Base-by-base conservation (phyloP, 257 asterid genomes). In the Primulina huaijiensis region DNA sequence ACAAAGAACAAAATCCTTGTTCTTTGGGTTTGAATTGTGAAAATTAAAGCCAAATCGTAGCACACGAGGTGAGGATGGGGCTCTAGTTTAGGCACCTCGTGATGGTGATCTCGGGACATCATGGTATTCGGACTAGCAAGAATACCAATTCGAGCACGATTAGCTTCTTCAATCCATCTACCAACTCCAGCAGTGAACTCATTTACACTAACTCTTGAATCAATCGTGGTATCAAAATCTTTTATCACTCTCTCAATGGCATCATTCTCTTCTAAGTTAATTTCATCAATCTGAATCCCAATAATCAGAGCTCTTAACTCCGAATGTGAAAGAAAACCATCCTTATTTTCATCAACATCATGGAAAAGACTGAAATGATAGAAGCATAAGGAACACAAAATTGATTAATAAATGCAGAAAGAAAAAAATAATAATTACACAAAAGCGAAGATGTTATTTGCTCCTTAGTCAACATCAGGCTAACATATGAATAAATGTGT, bases 81-180 rank as follows among this genome's bases (percentile, higher is more conserved):
- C 8, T 34, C 6, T 4, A 34, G 8, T 6, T 5, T 9, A 68
- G 78, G 20, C 75, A 90, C 98, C 96, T 56, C 70, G 60, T 90
- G 98, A 67, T 65, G 85, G 12, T 88, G 84, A 50, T 78, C 84
- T 14, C 89, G 72, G 74, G 81, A 81, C 72, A 21, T 21, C 23
- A 21, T 21, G 23, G 23, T 21, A 21, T 21, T 21, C 23, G 23
- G 23, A 21, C 78, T 85, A 73, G 81, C 71, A 29, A 34, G 60
- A 55, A 74, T 55, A 57, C 80, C 0, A 8, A 7, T 73, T 50
- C 34, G 80, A 69, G 78, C 64, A 76, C 82, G 73, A 80, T 40
- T 79, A 75, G 95, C 97, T 81, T 86, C 89, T 3, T 56, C 75
- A 46, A 90, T 87, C 99, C 99, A 90, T 80, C 67, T 87, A 21